Evolutionary conservation across 1,139 yeast genomes (phyloP), one percentile per base, ranked within the genome.

Genomic region (Yamadazyma atmosphaerica): DNA sequence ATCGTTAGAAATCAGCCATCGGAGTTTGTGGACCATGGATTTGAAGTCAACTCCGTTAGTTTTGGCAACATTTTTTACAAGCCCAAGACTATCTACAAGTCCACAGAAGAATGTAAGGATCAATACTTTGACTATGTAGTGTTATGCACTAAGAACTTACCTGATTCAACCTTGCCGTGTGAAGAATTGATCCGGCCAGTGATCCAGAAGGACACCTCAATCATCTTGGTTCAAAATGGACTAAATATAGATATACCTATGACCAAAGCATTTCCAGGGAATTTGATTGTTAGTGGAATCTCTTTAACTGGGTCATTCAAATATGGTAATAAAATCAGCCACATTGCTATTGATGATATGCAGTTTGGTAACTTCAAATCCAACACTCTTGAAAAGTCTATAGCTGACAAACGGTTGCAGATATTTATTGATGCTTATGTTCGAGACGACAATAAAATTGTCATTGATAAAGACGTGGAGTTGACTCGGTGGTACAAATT

Each of bases 201-300:
- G 1, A 76, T 82, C 19, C 58, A 69, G 8, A 51, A 63, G 4
- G 67, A 60, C 4, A 72, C 87, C 4, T 68, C 76, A 4, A 76
- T 86, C 40, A 77, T 84, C 2, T 68, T 85, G 44, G 57, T 84
- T 35, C 92, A 86, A 59, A 86, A 86, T 52, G 95, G 95, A 3
- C 67, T 83, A 41, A 89, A 81, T 28, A 83, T 84, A 43, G 95
- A 86, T 55, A 65, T 64, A 39, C 78, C 85, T 1, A 72, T 82
- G 49, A 68, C 79, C 33, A 65, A 69, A 38, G 64, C 69, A 33
- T 84, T 71, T 54, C 92, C 94, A 6, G 60, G 67, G 0, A 76
- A 77, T 36, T 60, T 77, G 13, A 74, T 83, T 4, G 63, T 86
- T 16, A 78, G 86, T 37, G 92, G 89, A 10, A 84, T 83, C 7